Evolutionary conservation across 2,329 filamentous ascomycete genomes (phyloP).

Genomic region (Alternaria brassicicola): DNA sequence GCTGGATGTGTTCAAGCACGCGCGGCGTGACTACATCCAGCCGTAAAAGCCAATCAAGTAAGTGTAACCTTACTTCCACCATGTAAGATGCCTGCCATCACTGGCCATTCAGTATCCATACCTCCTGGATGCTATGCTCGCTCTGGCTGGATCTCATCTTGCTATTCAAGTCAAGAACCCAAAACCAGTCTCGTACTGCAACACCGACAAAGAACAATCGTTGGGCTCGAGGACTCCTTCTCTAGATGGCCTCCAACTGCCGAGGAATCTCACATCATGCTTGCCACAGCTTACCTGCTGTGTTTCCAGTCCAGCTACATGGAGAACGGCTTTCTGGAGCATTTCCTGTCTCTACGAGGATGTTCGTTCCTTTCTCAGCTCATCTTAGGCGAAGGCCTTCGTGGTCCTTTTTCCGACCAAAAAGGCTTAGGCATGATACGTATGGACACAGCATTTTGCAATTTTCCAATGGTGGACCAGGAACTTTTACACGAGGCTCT

Average conservation of each 20-base stretch:
- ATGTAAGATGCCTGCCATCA: neutral
- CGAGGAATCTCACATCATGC: conserved; percentile 34
- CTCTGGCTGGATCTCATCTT: conserved; percentile 34
- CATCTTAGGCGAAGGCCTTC: conserved; percentile 17
- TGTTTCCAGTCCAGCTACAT: conserved; percentile 29
- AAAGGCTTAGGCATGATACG: conserved; percentile 8
- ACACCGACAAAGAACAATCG: conserved; percentile 32
- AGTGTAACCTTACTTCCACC: neutral
- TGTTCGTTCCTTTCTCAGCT: conserved; percentile 26
- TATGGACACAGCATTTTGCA: conserved; percentile 12
- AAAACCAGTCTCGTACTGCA: conserved; percentile 10
- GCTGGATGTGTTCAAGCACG: conserved; percentile 27
- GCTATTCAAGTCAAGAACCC: conserved; percentile 20
- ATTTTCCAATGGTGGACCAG: conserved; percentile 20
- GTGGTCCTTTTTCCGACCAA: conserved; percentile 20
- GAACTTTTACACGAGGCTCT: conserved; percentile 16
- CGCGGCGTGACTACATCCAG: conserved; percentile 19
- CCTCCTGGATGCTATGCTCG: conserved; percentile 34
- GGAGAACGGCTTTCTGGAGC: conserved; percentile 26
- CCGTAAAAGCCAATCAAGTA: conserved; percentile 25
- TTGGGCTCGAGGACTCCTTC: conserved; percentile 29
- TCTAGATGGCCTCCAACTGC: conserved; percentile 25
- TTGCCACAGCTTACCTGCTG: conserved; percentile 31
- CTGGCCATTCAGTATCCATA: conserved; percentile 27
- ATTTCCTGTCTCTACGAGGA: conserved; percentile 27